phyloP scores from a whole-genome alignment of 805 yeast genomes.

The Metschnikowia anglica region DNA sequence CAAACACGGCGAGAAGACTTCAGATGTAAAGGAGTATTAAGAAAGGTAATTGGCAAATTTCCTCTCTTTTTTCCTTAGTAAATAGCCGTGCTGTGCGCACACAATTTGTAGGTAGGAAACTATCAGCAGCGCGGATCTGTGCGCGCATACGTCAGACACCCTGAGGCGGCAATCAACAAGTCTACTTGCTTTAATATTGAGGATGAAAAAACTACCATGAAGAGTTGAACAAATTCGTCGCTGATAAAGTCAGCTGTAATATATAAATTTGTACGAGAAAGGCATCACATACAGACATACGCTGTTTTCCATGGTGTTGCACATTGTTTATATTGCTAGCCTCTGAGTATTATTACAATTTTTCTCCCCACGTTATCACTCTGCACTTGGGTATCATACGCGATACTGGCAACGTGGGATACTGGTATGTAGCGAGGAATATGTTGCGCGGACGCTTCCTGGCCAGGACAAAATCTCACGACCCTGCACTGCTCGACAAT shows the following conservation, averaged over 20 bases:
- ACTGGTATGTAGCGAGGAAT: neutral
- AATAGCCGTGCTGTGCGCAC: constrained; percentile 12
- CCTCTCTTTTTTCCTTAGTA: constrained; percentile 3
- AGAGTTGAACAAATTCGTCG: no score
- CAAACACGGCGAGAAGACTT: constrained; percentile 4
- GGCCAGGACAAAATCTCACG: neutral
- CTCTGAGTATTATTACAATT: neutral
- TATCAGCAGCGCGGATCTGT: constrained; percentile 2
- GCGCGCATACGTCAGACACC: constrained; percentile 1
- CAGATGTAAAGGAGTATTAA: neutral
- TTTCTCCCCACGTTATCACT: constrained; percentile 2
- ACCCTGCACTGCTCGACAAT: no score
- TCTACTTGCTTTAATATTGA: no score
- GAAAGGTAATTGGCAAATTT: neutral
- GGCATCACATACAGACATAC: no score
- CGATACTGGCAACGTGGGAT: constrained; percentile 3
- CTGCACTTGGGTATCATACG: neutral
- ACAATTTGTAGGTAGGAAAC: constrained; percentile 1
- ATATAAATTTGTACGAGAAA: no score
- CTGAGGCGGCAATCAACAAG: no score
- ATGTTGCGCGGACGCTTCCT: no score
- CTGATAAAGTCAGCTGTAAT: no score
- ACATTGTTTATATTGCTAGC: neutral
- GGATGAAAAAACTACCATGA: no score
- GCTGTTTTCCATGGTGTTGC: neutral